Evolutionary conservation across 139 green algal species (phyloP), one percentile per base, ranked within the genome.

Genomic region (Haematococcus lacustris): DNA sequence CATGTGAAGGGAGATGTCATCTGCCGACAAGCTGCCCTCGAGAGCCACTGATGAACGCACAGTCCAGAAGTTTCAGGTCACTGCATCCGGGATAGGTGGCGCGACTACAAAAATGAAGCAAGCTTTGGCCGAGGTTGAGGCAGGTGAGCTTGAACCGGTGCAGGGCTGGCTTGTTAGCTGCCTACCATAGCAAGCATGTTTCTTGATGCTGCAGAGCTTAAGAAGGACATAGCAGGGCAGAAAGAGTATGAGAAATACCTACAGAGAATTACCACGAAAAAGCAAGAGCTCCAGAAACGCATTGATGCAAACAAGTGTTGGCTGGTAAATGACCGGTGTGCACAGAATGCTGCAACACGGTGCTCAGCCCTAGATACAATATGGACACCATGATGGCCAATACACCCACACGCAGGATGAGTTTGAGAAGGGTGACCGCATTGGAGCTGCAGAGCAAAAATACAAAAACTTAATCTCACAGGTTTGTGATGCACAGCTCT

Each of bases 181-280:
- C n/a, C n/a, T n/a, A n/a, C n/a, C n/a, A n/a, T n/a, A n/a, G n/a
- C n/a, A n/a, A n/a, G n/a, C n/a, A n/a, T n/a, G n/a, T n/a, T n/a
- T n/a, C n/a, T n/a, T n/a, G n/a, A n/a, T n/a, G n/a, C n/a, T n/a
- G n/a, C 79, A 78, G 85, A 90, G 4, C 71, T 90, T 28, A 88
- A 88, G 51, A 78, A 79, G 51, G 85, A 90, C 47, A 39, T 75
- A 30, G 76, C 67, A 38, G 85, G 85, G 26, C 80, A 81, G 71
- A 81, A 83, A 47, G 82, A 86, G 59, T 90, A 82, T 68, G 72
- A 86, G 43, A 79, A 79, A 7, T 80, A 82, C 66, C 72, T 88
- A 3, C 74, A 71, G 21, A 76, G 71, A 41, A 47, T 87, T 4
- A 66, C 75, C 2, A 71, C 73, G 21, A 65, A 79, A 66, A 77